phyloP scores from a whole-genome alignment of 306 rosid species.

The Crotalaria pallida region DNA sequence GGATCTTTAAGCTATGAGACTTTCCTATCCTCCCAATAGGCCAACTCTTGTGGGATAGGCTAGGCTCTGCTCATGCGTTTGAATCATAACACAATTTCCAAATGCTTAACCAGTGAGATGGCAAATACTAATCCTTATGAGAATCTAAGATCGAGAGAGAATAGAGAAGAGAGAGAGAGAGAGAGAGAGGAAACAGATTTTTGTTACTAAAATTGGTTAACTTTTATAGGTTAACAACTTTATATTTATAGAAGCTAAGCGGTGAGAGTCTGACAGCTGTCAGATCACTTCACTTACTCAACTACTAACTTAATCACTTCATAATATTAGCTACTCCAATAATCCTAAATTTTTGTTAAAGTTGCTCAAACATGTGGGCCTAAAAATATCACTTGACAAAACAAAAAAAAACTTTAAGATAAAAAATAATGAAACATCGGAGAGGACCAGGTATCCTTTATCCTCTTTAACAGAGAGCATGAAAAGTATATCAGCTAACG shows the following conservation, averaged over 20 bases:
- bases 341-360: not conserved
- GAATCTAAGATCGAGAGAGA: no score
- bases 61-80: not conserved
- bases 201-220: no score
- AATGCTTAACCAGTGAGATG: not conserved
- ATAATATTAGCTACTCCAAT: no score
- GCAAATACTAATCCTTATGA: not conserved
- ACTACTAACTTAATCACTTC: no score
- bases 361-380: not conserved
- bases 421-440: not conserved
- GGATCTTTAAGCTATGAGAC: not conserved
- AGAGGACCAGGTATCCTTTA: not conserved
- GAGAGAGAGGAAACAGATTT: no score
- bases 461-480: slow-evolving; percentile 1
- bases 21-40: not conserved
- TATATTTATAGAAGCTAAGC: no score
- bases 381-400: not conserved
- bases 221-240: no score
- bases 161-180: no score
- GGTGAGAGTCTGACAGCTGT: no score
- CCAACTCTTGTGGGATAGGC: not conserved
- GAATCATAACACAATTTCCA: not conserved
- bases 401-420: not conserved
- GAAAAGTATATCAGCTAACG: not conserved
- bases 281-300: no score